Evolutionary conservation across 257 asterid genomes (phyloP), one percentile per base, ranked within the genome.

Genomic region (Handroanthus guayacan): DNA sequence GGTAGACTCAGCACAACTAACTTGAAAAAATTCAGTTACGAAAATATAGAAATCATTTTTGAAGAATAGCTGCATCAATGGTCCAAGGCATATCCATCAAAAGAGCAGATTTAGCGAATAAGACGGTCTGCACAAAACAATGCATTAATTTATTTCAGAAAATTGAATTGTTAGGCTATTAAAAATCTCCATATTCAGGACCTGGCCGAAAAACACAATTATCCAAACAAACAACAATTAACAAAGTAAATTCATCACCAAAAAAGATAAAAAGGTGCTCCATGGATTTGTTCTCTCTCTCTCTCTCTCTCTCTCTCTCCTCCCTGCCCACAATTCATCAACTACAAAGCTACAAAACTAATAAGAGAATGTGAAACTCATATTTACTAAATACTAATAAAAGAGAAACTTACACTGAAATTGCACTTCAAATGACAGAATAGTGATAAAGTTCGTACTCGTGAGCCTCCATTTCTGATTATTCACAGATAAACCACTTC

Each of bases 391-490:
- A 3, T 3, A 36, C 57, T 14, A 68, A 71, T 18, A 68, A 16
- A 25, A 54, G 36, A 16, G 47, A 18, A 62, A 64, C 84, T 82
- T 51, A 82, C 91, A 60, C n/a, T 37, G 54, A 68, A 70, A 67
- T 37, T 12, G 62, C 71, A 63, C 47, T 67, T 82, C 89, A 89
- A 79, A 79, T 82, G 64, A 88, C 71, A 3, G 95, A 92, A 80
- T 86, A 82, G 84, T 84, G 90, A 56, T 79, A 86, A 69, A 84
- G 80, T 31, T 87, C 84, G 37, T 75, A 84, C 79, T 91, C 95
- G 72, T 88, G 85, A 16, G 84, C 87, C 85, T 89, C 96, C 98
- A 93, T 93, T 69, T 13, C 45, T 18, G 63, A 68, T 34, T 8
- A 31, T 54, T 31, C 44, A 6, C 43, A 36, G 68, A 16, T 17